Evolutionary conservation across 352 stramenopile species (phyloP).

Genomic region (Bremia lactucae): DNA sequence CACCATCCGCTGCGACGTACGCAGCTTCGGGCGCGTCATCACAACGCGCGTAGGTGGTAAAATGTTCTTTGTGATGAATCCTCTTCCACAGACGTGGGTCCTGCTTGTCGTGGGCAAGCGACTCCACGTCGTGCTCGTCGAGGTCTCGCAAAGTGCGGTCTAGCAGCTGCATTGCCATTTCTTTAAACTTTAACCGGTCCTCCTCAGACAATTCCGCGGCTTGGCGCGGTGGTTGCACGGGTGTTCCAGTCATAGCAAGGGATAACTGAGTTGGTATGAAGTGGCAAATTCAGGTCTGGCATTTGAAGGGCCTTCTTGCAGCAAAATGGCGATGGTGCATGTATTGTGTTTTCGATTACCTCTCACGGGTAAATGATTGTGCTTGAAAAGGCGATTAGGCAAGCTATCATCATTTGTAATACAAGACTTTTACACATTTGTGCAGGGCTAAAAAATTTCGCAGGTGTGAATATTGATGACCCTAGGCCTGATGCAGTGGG

Average conservation of each 20-base stretch:
- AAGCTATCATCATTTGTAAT: too few relatives aligned
- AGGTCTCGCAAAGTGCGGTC: slow-evolving; percentile 25
- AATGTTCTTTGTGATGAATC: slow-evolving; percentile 21
- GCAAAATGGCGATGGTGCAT: slow-evolving; percentile 4
- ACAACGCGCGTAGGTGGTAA: slow-evolving; percentile 24
- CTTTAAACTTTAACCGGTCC: slow-evolving; percentile 26
- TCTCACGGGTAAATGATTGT: too few relatives aligned
- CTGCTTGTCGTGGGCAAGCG: slow-evolving; percentile 13
- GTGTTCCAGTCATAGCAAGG: slow-evolving; percentile 8
- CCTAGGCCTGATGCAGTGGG: too few relatives aligned
- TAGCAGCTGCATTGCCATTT: slow-evolving; percentile 29
- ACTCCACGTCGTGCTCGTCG: slow-evolving; percentile 24
- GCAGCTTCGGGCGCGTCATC: slow-evolving; percentile 17
- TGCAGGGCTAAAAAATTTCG: too few relatives aligned
- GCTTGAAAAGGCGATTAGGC: too few relatives aligned
- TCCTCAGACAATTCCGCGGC: slow-evolving; percentile 11
- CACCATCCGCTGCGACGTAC: slow-evolving; percentile 20
- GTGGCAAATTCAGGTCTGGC: slow-evolving; percentile 15
- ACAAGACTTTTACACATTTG: too few relatives aligned
- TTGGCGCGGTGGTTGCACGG: slow-evolving; percentile 12
- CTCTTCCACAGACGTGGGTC: slow-evolving; percentile 27
- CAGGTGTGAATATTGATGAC: too few relatives aligned
- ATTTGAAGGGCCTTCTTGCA: not conserved
- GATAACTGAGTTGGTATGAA: not conserved
- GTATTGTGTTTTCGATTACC: too few relatives aligned